Evolutionary conservation across 345 rosid species (phyloP).

Genomic region (Salix udensis): DNA sequence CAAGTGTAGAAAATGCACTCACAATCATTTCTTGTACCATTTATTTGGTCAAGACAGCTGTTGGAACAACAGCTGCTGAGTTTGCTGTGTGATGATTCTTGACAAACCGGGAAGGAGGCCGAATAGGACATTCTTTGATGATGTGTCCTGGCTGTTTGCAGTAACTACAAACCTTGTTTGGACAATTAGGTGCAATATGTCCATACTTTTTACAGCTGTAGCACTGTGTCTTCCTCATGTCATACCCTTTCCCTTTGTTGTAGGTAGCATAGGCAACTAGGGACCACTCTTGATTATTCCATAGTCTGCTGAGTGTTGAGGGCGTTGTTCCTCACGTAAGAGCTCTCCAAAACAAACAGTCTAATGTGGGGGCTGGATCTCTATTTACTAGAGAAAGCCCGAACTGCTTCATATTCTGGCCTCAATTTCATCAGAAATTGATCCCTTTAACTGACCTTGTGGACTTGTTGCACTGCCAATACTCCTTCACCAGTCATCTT

Average conservation of each 20-base stretch:
- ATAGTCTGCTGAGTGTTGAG: neutral
- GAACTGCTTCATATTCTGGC: neutral
- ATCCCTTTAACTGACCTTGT: neutral
- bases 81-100: no score
- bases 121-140: no score
- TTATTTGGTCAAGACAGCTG: no score
- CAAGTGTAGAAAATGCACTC: no score
- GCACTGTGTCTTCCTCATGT: neutral
- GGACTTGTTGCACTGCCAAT: neutral
- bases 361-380: neutral
- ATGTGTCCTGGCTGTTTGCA: no score
- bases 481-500: neutral
- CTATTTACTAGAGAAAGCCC: neutral
- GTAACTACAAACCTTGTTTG: no score
- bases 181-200: no score
- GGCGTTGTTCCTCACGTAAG: neutral
- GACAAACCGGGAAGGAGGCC: no score
- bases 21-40: no score
- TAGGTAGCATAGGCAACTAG: no score
- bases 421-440: conserved; percentile 4
- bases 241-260: neutral
- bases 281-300: neutral
- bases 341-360: neutral
- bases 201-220: no score
- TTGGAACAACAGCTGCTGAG: no score